Percentiles rank a stretch among this genome's conserved stretches.
Conservation (phyloP, 495 filamentous ascomycete species). For the Penicillium pancosmium region DNA sequence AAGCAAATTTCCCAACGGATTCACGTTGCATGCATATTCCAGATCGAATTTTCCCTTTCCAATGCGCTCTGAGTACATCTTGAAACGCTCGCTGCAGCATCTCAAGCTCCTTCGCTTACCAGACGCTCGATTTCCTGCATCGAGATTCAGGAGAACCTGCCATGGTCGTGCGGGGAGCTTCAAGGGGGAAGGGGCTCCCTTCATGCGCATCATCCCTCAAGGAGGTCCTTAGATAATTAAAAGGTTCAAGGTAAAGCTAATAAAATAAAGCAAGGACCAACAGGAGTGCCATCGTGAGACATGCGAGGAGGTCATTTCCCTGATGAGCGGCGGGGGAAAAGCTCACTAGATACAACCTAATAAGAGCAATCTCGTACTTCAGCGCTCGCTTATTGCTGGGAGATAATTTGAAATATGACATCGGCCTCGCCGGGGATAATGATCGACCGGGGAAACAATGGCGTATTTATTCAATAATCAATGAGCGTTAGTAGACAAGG, state of each 20-base stretch:
- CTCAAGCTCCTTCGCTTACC: not conserved
- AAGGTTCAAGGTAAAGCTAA: constrained; percentile 20
- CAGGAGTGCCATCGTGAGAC: constrained; percentile 26
- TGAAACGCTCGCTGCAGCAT: constrained; percentile 26
- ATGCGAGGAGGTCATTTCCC: constrained; percentile 31
- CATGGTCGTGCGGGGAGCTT: constrained; percentile 12
- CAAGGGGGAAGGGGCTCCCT: constrained; percentile 22
- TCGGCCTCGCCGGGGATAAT: not conserved
- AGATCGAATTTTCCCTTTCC: constrained; percentile 12
- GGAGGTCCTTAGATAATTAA: constrained; percentile 10
- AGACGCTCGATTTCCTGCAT: constrained; percentile 18
- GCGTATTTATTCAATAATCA: constrained; percentile 1
- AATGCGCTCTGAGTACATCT: constrained; percentile 16
- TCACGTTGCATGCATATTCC: constrained; percentile 21
- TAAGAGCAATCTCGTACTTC: not conserved
- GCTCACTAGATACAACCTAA: not conserved
- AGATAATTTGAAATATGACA: constrained; percentile 1
- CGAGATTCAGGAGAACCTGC: constrained; percentile 31
- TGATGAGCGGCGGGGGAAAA: not conserved
- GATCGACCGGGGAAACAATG: constrained; percentile 2
- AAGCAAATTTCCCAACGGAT: not conserved
- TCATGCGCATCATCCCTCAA: constrained; percentile 16
- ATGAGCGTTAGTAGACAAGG: not conserved
- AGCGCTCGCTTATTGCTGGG: not conserved
- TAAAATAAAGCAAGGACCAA: constrained; percentile 47